These are phyloP conservation scores for Phallus indusiatus DNA, from an alignment of 768 basidiomycete species.

Conservation along the genomic window DNA sequence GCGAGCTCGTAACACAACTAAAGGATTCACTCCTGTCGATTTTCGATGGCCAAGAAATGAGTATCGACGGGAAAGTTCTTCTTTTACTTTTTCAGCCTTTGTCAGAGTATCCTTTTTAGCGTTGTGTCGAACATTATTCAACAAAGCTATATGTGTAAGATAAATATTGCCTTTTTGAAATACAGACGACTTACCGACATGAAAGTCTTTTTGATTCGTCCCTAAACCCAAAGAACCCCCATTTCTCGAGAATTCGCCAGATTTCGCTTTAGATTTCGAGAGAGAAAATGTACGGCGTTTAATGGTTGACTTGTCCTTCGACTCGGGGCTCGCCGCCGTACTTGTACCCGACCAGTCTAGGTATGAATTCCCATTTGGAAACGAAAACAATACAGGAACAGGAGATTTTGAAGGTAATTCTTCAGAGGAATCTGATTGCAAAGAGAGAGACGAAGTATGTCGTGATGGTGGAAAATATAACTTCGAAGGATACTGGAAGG, in stretches of 20 bases:
- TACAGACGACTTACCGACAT: slow-evolving; percentile 5
- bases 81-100: slow-evolving; percentile 53
- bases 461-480: neutral
- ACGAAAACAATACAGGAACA: slow-evolving; percentile 3
- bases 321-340: neutral
- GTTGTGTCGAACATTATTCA: slow-evolving; percentile 41
- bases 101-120: slow-evolving; percentile 45
- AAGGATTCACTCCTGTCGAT: slow-evolving; percentile 1
- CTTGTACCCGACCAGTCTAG: slow-evolving; percentile 9
- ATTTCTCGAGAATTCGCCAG: neutral
- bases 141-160: slow-evolving; percentile 40
- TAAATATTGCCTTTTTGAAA: neutral
- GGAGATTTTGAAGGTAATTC: neutral
- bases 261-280: slow-evolving; percentile 2
- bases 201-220: slow-evolving; percentile 1
- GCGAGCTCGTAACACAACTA: neutral
- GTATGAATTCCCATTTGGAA: slow-evolving; percentile 2
- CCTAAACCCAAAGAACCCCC: slow-evolving; percentile 2
- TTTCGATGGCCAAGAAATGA: slow-evolving; percentile 27
- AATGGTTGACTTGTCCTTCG: neutral
- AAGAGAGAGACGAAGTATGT: neutral
- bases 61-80: slow-evolving; percentile 62
- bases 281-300: slow-evolving; percentile 7
- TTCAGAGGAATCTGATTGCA: slow-evolving; percentile 3
- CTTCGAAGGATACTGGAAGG: neutral